Evolutionary conservation across 2,329 filamentous ascomycete species (phyloP).

Genomic region (Talaromyces sp.): DNA sequence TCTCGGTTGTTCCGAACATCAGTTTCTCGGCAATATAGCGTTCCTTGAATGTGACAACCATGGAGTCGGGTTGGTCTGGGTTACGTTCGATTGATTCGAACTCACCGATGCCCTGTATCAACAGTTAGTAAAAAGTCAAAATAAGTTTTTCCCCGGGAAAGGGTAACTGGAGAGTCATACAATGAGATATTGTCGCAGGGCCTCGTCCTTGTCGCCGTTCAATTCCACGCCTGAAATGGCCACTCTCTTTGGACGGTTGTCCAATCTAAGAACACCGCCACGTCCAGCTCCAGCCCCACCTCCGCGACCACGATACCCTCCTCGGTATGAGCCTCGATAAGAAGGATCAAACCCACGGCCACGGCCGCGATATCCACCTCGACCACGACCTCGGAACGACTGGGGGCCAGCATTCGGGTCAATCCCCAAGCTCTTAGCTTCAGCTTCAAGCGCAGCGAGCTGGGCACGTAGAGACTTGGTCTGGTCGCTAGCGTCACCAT

Average conservation of each 20-base stretch:
- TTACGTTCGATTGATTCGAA: conserved; percentile 41
- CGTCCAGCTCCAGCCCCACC: conserved; percentile 30
- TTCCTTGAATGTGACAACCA: conserved; percentile 43
- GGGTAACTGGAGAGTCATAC: conserved; percentile 23
- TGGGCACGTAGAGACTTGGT: conserved; percentile 50
- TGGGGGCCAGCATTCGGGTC: conserved; percentile 33
- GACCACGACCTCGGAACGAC: conserved; percentile 19
- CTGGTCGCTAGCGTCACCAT: conserved; percentile 38
- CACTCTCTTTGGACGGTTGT: conserved; percentile 53
- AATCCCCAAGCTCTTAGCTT: conserved; percentile 49
- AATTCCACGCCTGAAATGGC: conserved; percentile 45
- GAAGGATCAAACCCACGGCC: conserved; percentile 37
- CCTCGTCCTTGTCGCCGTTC: conserved; percentile 48
- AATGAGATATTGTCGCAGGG: conserved; percentile 51
- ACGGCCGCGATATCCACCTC: conserved; percentile 32
- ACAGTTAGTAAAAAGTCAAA: conserved; percentile 15
- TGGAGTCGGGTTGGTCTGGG: conserved; percentile 32
- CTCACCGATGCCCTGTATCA: conserved; percentile 37
- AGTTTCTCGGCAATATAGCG: conserved; percentile 51
- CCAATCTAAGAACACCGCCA: conserved; percentile 50
- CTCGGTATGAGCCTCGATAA: conserved; percentile 32
- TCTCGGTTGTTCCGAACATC: conserved; percentile 40
- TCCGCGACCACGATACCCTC: conserved; percentile 39
- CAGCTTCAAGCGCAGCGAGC: conserved; percentile 50
- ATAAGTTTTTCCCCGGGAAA: neutral